These are phyloP conservation scores for Trypanosoma brucei DNA, from an alignment of 208 protist genomes.

Conservation along the genomic window DNA sequence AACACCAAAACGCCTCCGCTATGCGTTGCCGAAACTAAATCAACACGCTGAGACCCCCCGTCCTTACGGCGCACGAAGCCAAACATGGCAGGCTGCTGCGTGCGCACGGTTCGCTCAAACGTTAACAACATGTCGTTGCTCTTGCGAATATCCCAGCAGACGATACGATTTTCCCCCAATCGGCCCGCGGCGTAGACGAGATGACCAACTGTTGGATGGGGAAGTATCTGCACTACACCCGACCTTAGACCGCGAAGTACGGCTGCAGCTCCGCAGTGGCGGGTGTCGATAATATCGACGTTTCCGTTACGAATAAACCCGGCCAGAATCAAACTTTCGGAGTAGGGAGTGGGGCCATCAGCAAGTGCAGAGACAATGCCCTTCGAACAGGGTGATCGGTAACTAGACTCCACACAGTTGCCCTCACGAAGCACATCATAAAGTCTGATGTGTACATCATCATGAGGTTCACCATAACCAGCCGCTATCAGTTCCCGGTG, in stretches of 20 bases:
- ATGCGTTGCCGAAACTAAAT: conserved; percentile 43
- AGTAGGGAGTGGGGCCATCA: conserved; percentile 22
- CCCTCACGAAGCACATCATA: conserved; percentile 66
- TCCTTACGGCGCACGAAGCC: conserved; percentile 22
- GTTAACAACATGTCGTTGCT: conserved; percentile 26
- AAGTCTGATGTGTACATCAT: conserved; percentile 55
- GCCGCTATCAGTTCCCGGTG: conserved; percentile 31
- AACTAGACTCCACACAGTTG: conserved; percentile 31
- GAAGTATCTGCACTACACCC: conserved; percentile 17
- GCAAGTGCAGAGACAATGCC: conserved; percentile 36
- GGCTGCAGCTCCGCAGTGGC: conserved; percentile 38
- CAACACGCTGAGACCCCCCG: conserved; percentile 2
- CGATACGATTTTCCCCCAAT: conserved; percentile 40
- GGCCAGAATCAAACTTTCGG: conserved; percentile 33
- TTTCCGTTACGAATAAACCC: conserved; percentile 45
- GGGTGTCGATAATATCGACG: conserved; percentile 64
- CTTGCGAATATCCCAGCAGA: conserved; percentile 64
- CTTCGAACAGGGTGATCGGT: conserved; percentile 29
- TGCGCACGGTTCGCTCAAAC: conserved; percentile 27
- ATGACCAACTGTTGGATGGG: conserved; percentile 17
- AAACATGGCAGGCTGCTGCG: conserved; percentile 51
- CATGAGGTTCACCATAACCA: conserved; percentile 70
- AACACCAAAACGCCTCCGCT: conserved; percentile 43
- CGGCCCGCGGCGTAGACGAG: conserved; percentile 35
- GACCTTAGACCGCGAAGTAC: conserved; percentile 31